Conservation (phyloP, 2,329 filamentous ascomycete species). For the Rhynchosporium secalis region DNA sequence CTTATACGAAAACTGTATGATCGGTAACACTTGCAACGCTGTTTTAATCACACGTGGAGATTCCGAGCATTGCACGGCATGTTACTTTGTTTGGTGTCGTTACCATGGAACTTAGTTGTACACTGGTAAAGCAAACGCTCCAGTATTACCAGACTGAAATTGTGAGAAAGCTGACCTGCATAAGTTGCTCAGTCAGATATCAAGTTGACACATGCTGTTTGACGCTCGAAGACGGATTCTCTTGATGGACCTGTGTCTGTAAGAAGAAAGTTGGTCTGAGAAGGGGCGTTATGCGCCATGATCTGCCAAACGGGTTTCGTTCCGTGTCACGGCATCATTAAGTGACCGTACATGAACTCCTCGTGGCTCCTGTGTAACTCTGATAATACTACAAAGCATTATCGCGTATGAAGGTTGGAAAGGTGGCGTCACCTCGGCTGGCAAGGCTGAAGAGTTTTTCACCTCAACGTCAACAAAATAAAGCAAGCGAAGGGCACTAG, state of each 20-base stretch:
- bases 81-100: neutral
- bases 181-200: neutral
- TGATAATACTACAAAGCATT: neutral
- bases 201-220: neutral
- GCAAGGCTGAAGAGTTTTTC: slow-evolving; percentile 5
- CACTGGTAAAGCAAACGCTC: slow-evolving; percentile 4
- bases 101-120: neutral
- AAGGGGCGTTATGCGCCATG: neutral
- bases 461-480: slow-evolving; percentile 2
- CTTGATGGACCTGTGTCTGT: neutral
- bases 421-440: slow-evolving; percentile 10
- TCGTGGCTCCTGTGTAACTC: slow-evolving; percentile 10
- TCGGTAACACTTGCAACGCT: neutral
- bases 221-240: neutral
- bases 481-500: neutral
- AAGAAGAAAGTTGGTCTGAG: neutral
- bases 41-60: neutral
- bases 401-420: slow-evolving; percentile 9
- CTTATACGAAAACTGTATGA: neutral
- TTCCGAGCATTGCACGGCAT: neutral
- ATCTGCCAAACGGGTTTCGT: neutral
- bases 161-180: neutral
- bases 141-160: neutral
- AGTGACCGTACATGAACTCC: neutral
- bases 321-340: slow-evolving; percentile 3